Evolutionary conservation across 306 rosid species (phyloP).

Genomic region (Senna siamea): DNA sequence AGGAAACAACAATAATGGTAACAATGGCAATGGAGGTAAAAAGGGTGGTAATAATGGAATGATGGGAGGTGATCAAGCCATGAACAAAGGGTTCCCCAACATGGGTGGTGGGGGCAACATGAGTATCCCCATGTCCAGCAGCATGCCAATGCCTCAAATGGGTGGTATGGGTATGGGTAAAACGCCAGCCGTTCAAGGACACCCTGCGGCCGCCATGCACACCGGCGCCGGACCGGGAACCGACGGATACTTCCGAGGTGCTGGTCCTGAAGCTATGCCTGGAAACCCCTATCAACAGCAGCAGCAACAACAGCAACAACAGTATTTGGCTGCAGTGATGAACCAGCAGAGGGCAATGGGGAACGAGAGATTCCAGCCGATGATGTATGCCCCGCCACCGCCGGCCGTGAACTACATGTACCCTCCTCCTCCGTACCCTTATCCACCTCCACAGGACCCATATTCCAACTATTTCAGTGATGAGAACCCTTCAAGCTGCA

Average conservation of each 20-base stretch:
- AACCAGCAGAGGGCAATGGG: conserved; percentile 69
- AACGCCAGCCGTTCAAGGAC: conserved; percentile 65
- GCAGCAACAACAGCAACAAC: conserved; percentile 37
- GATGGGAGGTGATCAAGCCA: conserved; percentile 43
- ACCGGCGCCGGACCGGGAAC: conserved; percentile 41
- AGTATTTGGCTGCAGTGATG: conserved; percentile 68
- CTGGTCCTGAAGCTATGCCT: conserved; percentile 51
- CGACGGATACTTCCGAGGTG: conserved; percentile 47
- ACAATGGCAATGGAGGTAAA: conserved; percentile 26
- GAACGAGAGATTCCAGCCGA: conserved; percentile 73
- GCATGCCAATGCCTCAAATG: conserved; percentile 59
- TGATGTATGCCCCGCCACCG: conserved; percentile 68
- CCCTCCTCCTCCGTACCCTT: conserved; percentile 42
- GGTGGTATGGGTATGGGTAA: conserved; percentile 29
- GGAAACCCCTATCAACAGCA: conserved; percentile 67
- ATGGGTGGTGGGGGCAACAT: conserved; percentile 55
- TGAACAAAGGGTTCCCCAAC: conserved; percentile 43
- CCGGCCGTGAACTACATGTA: conserved; percentile 51
- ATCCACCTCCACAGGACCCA: conserved; percentile 49
- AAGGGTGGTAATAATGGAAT: conserved; percentile 37
- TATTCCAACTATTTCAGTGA: conserved; percentile 65
- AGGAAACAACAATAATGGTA: neutral
- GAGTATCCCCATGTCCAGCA: conserved; percentile 52
- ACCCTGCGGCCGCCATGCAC: too few relatives aligned
- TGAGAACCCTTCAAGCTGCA: conserved; percentile 77